Percentiles rank a stretch among this genome's conserved stretches.
Evolutionary conservation across 2,329 filamentous ascomycete genomes (phyloP).

Genomic region (Exserohilum rostratum): DNA sequence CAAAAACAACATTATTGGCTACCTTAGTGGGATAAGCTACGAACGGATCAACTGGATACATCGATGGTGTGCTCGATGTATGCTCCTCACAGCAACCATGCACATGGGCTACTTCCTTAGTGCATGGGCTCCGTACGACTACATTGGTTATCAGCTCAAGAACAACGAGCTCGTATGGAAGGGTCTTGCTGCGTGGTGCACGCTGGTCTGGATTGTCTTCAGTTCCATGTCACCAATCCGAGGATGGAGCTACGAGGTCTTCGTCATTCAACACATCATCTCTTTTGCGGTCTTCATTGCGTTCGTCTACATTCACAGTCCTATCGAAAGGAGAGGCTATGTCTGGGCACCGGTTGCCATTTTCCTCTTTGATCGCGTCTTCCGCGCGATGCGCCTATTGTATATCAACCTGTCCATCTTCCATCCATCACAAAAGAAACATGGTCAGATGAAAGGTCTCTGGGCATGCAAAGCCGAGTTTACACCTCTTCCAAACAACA

Average conservation of each 20-base stretch:
- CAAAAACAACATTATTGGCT: constrained; percentile 65
- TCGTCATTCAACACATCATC: constrained; percentile 70
- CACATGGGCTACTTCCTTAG: constrained; percentile 73
- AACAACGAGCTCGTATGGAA: constrained; percentile 71
- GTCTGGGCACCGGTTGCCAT: constrained; percentile 70
- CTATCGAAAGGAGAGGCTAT: constrained; percentile 63
- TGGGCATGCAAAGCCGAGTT: constrained; percentile 50
- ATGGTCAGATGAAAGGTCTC: constrained; percentile 36
- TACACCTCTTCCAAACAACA: constrained; percentile 58
- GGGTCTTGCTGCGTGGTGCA: constrained; percentile 69
- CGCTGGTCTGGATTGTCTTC: constrained; percentile 69
- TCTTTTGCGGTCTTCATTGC: constrained; percentile 67
- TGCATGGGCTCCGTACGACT: constrained; percentile 61
- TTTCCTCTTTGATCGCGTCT: constrained; percentile 67
- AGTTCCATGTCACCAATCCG: constrained; percentile 69
- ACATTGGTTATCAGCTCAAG: constrained; percentile 63
- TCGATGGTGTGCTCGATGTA: constrained; percentile 72
- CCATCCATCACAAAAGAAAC: constrained; percentile 43
- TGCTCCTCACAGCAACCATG: constrained; percentile 70
- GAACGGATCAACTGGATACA: constrained; percentile 77
- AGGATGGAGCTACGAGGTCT: constrained; percentile 71
- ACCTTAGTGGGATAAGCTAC: constrained; percentile 67
- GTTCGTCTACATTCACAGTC: constrained; percentile 68
- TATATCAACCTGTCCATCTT: constrained; percentile 51
- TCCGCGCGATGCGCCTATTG: constrained; percentile 49